phyloP scores from a whole-genome alignment of 2,329 filamentous ascomycete genomes.

The Chaetomium globosum region DNA sequence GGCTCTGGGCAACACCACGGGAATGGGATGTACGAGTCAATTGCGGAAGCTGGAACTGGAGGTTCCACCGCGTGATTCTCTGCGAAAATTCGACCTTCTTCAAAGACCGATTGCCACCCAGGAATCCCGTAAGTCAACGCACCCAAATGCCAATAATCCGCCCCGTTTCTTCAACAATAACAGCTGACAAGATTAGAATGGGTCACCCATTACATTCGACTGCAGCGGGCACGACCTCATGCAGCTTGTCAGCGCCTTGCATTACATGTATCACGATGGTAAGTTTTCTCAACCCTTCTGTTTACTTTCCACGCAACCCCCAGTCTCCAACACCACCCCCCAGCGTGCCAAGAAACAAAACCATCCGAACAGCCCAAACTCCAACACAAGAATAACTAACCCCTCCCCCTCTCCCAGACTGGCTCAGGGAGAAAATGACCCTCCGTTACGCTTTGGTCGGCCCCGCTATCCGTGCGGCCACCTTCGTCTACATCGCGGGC shows the following conservation, averaged over 20 bases:
- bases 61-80: conserved; percentile 33
- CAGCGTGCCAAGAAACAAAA: background rate
- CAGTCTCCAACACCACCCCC: background rate
- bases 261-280: conserved; percentile 40
- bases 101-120: conserved; percentile 21
- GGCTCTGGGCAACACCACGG: conserved; percentile 29
- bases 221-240: conserved; percentile 29
- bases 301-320: background rate
- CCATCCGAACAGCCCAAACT: too few relatives aligned
- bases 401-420: background rate
- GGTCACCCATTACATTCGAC: conserved; percentile 21
- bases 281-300: background rate
- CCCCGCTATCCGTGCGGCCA: conserved; percentile 32
- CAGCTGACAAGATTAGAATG: conserved; percentile 7
- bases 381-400: background rate
- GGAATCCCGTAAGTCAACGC: conserved; percentile 21
- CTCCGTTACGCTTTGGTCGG: conserved; percentile 25
- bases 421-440: background rate
- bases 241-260: conserved; percentile 34
- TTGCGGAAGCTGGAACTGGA: conserved; percentile 23
- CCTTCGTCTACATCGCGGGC: conserved; percentile 38
- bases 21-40: conserved; percentile 33
- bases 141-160: conserved; percentile 1
- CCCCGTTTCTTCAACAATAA: conserved; percentile 2
- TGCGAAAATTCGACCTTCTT: conserved; percentile 31